Base-by-base conservation (phyloP, 176 grass and related monocot genomes). In the Elymus sibiricus region DNA sequence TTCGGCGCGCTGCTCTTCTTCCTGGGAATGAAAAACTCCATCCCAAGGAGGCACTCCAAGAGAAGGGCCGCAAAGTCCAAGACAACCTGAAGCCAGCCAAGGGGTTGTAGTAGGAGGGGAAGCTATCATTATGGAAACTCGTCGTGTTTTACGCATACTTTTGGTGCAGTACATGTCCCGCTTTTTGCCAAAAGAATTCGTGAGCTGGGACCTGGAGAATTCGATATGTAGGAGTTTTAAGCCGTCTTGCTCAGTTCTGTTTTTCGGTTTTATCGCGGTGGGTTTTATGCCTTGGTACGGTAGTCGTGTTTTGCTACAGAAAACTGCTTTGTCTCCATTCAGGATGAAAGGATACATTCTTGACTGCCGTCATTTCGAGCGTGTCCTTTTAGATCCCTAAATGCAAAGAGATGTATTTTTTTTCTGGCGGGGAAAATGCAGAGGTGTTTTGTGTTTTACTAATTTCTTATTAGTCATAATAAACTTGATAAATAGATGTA, bases 1-100 rank as follows among this genome's bases (percentile, higher is more conserved):
- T 76, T 98, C 2, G 95, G 95, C n/a, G 91, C 95, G 3, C 82
- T 98, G 34, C 89, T 95, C 10, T 98, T 98, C 89, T 98, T 98
- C 85, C 19, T 93, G 17, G 95, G 95, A 17, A 95, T 98, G 93
- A 93, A 98, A 89, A 95, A 93, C 77, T 93, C 93, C 17, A 90
- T 98, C 83, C 95, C 91, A 64, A 93, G 70, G 74, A 84, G 93
- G 43, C 84, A 88, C 40, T 76, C 93, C 31, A 97, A 87, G 84
- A 93, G 94, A 76, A 98, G 92, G 83, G 46, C 64, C 40, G 11
- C 56, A 49, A 98, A 98, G 83, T 72, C 87, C 28, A 98, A 97
- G 82, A 93, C 89, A 87, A 95, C 95, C 66, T 92, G 79, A 97
- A 81, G 79, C 82, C 19, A 64, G 62, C 40, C 40, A 61, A 40